Evolutionary conservation across 345 rosid genomes (phyloP), one percentile per base, ranked within the genome.

Genomic region (Brassica carinata): DNA sequence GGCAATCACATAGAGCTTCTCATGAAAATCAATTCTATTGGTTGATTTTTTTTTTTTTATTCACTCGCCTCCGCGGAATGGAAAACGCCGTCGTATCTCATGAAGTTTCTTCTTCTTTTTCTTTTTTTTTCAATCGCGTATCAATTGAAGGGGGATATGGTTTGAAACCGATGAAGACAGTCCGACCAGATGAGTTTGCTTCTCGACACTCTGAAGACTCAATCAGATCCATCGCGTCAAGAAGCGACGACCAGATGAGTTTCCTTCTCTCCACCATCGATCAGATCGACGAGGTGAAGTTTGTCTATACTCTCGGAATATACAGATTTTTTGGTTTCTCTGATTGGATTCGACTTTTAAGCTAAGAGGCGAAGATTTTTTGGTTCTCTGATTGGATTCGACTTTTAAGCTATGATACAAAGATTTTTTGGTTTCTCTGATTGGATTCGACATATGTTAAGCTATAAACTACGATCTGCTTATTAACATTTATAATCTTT

Each of bases 211-310:
- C 30, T 27, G 17, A 61, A 74, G 43, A 31, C 45, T n/a, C 71
- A 36, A 70, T 1, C 59, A 51, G 18, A 65, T 77, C 66, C 74
- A 90, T 89, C 93, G 90, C 91, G 88, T 91, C 87, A 83, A 83
- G 85, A 7, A 74, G 83, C 62, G 88, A 91, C 1, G 77, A 80
- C 34, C 85, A 72, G 72, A 82, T 77, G 77, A 87, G 84, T 58
- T 71, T 82, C 79, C 88, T 91, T 77, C 91, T 91, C 84, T 85
- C 90, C 36, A 78, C 78, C 71, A 88, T 93, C 79, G 97, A 88
- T 86, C 90, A 89, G 72, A 90, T 91, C 77, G 85, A 76, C 82
- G 84, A 90, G 86, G 98, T 87, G 48, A 31, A 15, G n/a, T 29
- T 74, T 51, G 33, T 0, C 55, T 8, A 59, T 27, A 3, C 51